Percentiles rank a stretch among this genome's conserved stretches.
Evolutionary conservation across 2,329 filamentous ascomycete genomes (phyloP).

Genomic region (Pleochaeta shiraiana): DNA sequence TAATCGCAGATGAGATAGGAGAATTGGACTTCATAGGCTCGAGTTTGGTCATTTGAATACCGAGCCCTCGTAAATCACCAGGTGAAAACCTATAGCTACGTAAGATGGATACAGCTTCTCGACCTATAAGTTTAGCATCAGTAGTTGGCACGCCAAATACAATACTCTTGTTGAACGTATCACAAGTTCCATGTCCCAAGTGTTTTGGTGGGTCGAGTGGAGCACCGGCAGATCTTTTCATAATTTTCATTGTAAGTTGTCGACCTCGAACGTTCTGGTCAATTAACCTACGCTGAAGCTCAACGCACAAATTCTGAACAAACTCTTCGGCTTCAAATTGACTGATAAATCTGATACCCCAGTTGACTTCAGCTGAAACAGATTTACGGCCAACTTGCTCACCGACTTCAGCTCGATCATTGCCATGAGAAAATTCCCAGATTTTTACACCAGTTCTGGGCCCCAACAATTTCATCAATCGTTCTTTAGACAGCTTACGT

Average conservation of each 20-base stretch:
- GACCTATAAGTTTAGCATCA: slow-evolving; percentile 44
- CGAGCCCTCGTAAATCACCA: slow-evolving; percentile 80
- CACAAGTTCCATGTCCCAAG: slow-evolving; percentile 85
- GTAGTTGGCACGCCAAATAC: slow-evolving; percentile 71
- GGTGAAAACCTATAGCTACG: slow-evolving; percentile 66
- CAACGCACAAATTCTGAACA: slow-evolving; percentile 60
- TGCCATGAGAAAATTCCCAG: slow-evolving; percentile 74
- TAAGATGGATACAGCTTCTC: slow-evolving; percentile 69
- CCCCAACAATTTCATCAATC: slow-evolving; percentile 48
- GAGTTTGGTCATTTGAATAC: slow-evolving; percentile 82
- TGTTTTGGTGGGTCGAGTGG: slow-evolving; percentile 85
- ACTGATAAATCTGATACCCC: slow-evolving; percentile 88
- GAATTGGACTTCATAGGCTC: slow-evolving; percentile 55
- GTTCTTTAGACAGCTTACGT: slow-evolving; percentile 53
- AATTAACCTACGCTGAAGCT: slow-evolving; percentile 58
- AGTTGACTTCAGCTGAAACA: slow-evolving; percentile 92
- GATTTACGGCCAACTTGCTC: slow-evolving; percentile 76
- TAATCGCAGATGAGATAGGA: slow-evolving; percentile 27
- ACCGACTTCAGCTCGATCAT: slow-evolving; percentile 70
- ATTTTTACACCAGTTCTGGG: slow-evolving; percentile 86
- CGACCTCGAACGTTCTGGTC: slow-evolving; percentile 73
- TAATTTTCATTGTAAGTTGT: slow-evolving; percentile 84
- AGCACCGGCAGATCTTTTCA: slow-evolving; percentile 68
- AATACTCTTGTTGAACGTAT: slow-evolving; percentile 77
- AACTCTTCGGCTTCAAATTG: slow-evolving; percentile 92